Base-by-base conservation (phyloP, 345 rosid genomes). In the Raphanus raphanistrum region DNA sequence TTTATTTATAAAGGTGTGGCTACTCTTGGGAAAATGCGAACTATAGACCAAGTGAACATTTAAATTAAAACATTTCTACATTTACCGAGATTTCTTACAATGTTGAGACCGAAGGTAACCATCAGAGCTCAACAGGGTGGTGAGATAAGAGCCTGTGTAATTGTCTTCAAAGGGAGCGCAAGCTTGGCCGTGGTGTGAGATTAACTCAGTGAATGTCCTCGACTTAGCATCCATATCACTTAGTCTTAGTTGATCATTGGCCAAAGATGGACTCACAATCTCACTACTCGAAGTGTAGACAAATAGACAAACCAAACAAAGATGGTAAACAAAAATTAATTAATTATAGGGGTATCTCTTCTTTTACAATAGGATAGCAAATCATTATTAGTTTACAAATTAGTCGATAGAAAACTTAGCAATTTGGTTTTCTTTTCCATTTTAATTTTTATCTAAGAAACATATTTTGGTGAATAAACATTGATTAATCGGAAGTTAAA, bases 81-180 rank as follows among this genome's bases (percentile, higher is more conserved):
- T 91, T 94, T 88, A 81, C 96, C 96, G 1, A 90, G 91, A 80
- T 91, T 91, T 55, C 98, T 97, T 6, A 89, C 93, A 26, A 91
- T 85, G 82, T 90, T 90, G 25, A 91, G 88, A 72, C 98, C 97
- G 6, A 94, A 92, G 66, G 90, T 86, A 43, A 90, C 98, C 96
- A 1, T 97, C 98, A 0, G 98, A 92, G 74, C 98, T 94, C 81
- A 90, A 62, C 92, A 91, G 88, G 50, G 96, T 91, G 50, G 97
- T 94, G 21, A 90, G 57, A 80, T 89, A 88, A 66, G 97, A 90
- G 11, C 97, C 98, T 32, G 29, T 84, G 81, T 83, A 84, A 76
- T 91, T 93, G 27, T 90, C 98, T 43, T 35, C 43, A 45, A 89
- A 89, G 11, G 92, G 92, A 67, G 97, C 96, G 0, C 96, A 94